A percentile compares a stretch with the other conserved stretches of the same genome.
Evolutionary conservation across 441 rosid genomes (phyloP).

Genomic region (Pelargonium citronellum): DNA sequence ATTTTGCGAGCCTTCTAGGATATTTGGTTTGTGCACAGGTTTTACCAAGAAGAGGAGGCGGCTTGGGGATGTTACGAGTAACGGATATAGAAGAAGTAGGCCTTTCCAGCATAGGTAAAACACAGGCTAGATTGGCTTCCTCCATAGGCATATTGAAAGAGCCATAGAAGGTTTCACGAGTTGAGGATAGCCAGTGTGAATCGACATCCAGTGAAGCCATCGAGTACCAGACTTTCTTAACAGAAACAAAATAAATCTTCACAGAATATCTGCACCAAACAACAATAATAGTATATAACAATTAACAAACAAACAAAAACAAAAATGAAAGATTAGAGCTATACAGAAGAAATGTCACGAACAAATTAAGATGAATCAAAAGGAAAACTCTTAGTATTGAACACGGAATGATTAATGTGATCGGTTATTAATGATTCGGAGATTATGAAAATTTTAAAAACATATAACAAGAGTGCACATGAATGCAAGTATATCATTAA

Average conservation of each 20-base stretch:
- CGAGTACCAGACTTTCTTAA: background rate
- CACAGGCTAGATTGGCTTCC: background rate
- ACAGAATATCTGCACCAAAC: too few relatives aligned
- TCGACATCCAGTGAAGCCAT: background rate
- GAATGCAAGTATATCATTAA: too few relatives aligned
- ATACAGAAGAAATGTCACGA: too few relatives aligned
- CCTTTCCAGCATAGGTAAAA: background rate
- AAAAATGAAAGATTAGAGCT: too few relatives aligned
- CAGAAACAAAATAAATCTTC: background rate
- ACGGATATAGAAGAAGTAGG: conserved; percentile 1
- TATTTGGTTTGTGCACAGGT: background rate
- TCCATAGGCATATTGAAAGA: background rate
- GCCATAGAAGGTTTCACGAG: background rate
- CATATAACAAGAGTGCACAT: too few relatives aligned
- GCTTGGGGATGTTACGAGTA: background rate
- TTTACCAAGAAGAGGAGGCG: background rate
- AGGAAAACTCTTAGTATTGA: too few relatives aligned
- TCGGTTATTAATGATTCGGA: too few relatives aligned
- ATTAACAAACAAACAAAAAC: too few relatives aligned
- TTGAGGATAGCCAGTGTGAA: background rate
- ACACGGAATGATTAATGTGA: too few relatives aligned
- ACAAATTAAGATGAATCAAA: too few relatives aligned
- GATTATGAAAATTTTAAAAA: too few relatives aligned
- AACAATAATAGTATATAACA: too few relatives aligned
- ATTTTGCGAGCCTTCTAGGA: background rate